Evolutionary conservation across 306 rosid species (phyloP).

Genomic region (Bauhinia variegata): DNA sequence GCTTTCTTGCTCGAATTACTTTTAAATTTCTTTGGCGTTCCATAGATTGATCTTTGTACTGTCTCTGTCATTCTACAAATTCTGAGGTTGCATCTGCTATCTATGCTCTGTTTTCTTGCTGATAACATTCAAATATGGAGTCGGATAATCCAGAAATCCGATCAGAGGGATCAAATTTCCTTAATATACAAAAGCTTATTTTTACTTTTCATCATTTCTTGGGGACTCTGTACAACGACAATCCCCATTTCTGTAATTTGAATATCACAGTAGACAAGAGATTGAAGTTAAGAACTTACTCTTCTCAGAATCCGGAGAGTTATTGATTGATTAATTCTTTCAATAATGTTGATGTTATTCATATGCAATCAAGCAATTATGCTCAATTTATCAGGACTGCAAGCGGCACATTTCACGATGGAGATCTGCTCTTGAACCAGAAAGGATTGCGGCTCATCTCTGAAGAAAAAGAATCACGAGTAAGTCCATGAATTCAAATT

Average conservation of each 20-base stretch:
- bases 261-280: not conserved
- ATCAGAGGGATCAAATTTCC: not conserved
- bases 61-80: not conserved
- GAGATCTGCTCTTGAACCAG: slow-evolving; percentile 78
- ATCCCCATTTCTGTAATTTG: too few relatives aligned
- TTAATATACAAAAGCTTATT: too few relatives aligned
- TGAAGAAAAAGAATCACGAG: slow-evolving; percentile 71
- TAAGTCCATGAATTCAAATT: slow-evolving; percentile 34
- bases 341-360: not conserved
- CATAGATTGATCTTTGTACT: too few relatives aligned
- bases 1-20: too few relatives aligned
- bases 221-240: slow-evolving; percentile 36
- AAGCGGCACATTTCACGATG: slow-evolving; percentile 95
- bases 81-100: not conserved
- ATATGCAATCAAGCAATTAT: slow-evolving; percentile 25
- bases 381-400: slow-evolving; percentile 47
- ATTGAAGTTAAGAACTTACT: slow-evolving; percentile 12
- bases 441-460: slow-evolving; percentile 87
- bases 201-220: not conserved
- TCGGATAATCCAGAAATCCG: not conserved
- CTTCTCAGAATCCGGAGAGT: slow-evolving; percentile 5
- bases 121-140: not conserved
- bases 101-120: slow-evolving; percentile 14
- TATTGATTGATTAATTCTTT: not conserved
- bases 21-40: too few relatives aligned